These are phyloP conservation scores for Aspergillus niger DNA, from an alignment of 2,329 filamentous ascomycete genomes.

Conservation along the genomic window DNA sequence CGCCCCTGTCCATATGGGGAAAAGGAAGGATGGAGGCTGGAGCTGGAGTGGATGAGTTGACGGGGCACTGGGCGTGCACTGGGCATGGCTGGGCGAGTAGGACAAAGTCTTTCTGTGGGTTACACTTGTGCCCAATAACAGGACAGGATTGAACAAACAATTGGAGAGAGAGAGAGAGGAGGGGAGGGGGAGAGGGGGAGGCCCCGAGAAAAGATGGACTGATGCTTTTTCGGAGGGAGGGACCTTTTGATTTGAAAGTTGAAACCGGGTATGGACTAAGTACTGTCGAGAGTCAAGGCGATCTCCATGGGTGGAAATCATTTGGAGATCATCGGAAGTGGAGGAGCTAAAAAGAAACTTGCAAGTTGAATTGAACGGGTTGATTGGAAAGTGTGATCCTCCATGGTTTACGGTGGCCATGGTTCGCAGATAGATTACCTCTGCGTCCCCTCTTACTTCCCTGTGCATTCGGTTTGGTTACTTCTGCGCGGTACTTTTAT, in stretches of 20 bases:
- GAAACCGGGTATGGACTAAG: neutral
- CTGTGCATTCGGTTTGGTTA: neutral
- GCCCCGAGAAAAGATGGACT: neutral
- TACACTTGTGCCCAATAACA: neutral
- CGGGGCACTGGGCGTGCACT: neutral
- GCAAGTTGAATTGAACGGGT: neutral
- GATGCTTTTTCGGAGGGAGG: neutral
- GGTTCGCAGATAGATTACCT: neutral
- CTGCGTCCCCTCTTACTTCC: too few relatives aligned
- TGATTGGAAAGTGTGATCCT: neutral
- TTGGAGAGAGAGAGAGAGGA: too few relatives aligned
- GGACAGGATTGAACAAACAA: neutral
- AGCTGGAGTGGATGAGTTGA: neutral
- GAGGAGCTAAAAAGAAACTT: neutral
- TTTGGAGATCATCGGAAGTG: constrained; percentile 3
- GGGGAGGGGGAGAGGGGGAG: neutral
- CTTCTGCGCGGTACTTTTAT: neutral
- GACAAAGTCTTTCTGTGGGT: neutral
- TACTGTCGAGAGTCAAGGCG: neutral
- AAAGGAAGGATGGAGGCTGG: neutral
- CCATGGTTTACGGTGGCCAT: neutral
- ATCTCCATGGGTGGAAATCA: constrained; percentile 3
- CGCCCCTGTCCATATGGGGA: constrained; percentile 4
- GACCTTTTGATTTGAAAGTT: neutral
- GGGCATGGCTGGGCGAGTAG: neutral